Evolutionary conservation across 495 filamentous ascomycete species (phyloP), one percentile per base, ranked within the genome.

Genomic region (Penicillium chermesinum): DNA sequence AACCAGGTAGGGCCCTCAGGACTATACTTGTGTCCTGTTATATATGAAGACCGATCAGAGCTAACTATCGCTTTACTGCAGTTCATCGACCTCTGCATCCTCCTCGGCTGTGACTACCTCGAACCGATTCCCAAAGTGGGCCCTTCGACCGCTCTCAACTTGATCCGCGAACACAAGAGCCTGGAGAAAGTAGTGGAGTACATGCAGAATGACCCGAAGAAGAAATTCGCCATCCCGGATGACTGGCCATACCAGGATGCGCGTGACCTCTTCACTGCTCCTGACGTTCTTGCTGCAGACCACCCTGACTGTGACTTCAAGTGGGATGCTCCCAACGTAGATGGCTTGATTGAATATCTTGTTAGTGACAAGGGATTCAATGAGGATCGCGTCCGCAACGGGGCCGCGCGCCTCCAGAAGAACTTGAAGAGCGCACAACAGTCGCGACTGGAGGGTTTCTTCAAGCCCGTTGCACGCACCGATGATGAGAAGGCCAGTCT

Each of bases 1-100:
- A 78, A 80, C 30, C 88, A 95, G 76, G 85, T 88, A 69, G 41
- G 66, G n/a, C n/a, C n/a, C n/a, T n/a, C n/a, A n/a, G n/a, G n/a
- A n/a, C n/a, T n/a, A n/a, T n/a, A n/a, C n/a, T n/a, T n/a, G n/a
- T n/a, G n/a, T n/a, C n/a, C n/a, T n/a, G n/a, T n/a, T n/a, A n/a
- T n/a, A n/a, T n/a, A n/a, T n/a, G n/a, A n/a, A n/a, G n/a, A n/a
- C n/a, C n/a, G n/a, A n/a, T n/a, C n/a, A n/a, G n/a, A n/a, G n/a
- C 25, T 30, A 30, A 30, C 18, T 19, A 46, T 39, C 22, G 37
- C 12, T 45, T 16, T 15, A n/a, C 19, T 35, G 41, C n/a, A 95
- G 86, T 99, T 99, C 57, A 88, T 97, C 44, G 93, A 99, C 62
- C 84, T 99, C 35, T 97, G 93, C 61, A 97, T 99, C 54, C 84